Percentiles rank a stretch among this genome's conserved stretches.
Conservation (phyloP, 306 rosid genomes). For the Sphenostylis stenocarpa region DNA sequence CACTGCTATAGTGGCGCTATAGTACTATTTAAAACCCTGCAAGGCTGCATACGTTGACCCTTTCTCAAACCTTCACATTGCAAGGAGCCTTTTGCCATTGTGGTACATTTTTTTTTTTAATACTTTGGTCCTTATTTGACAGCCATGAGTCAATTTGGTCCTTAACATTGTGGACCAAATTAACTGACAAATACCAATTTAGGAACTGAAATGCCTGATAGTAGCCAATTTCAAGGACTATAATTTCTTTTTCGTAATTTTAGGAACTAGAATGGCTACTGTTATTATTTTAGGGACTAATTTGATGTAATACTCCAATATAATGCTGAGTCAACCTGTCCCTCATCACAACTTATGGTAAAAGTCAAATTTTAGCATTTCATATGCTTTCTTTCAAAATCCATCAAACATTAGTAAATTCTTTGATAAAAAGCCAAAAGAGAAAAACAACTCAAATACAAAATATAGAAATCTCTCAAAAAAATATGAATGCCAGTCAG, state of each 20-base stretch:
- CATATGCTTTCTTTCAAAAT: neutral
- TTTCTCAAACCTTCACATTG: neutral
- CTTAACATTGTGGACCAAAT: neutral
- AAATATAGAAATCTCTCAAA: neutral
- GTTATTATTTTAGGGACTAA: neutral
- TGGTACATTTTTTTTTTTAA: neutral
- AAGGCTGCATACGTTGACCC: neutral
- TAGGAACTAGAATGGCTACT: neutral
- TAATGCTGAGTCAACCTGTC: neutral
- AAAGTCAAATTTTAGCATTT: conserved; percentile 7
- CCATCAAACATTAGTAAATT: conserved; percentile 4
- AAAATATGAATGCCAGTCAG: conserved; percentile 7
- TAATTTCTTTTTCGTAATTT: neutral
- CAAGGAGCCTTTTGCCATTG: neutral
- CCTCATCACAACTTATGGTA: neutral
- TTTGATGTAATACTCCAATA: neutral
- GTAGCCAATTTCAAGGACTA: neutral
- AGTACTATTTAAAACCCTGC: too few species aligned
- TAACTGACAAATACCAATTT: neutral
- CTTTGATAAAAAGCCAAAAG: neutral
- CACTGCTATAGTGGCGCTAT: too few species aligned
- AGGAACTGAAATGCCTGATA: neutral
- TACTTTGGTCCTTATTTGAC: neutral
- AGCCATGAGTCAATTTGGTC: neutral
- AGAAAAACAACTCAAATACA: neutral